Evolutionary conservation across 179 eudicot species (phyloP), one percentile per base, ranked within the genome.

Genomic region (Heliamphora pulchella): DNA sequence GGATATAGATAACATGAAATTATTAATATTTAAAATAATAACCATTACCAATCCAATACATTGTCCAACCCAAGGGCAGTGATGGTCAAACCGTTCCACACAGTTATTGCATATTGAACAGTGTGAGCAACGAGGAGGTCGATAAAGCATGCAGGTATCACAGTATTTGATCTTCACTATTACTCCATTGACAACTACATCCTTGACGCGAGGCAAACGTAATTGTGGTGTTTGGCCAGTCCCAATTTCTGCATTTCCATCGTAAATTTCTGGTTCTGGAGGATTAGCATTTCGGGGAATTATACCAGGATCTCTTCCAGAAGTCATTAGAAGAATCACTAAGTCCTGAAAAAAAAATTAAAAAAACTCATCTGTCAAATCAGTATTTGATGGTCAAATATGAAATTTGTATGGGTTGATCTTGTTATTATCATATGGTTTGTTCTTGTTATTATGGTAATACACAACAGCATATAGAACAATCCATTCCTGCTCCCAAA

Each of bases 31-130:
- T 31, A 77, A 46, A 44, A 47, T 17, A 61, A 17, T 2, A 76
- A 57, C 4, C 66, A 22, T 80, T 78, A 91, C 92, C 88, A 70
- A 43, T 83, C 92, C 94, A 74, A 89, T 87, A 69, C 94, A 91
- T 57, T 91, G 94, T 5, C 94, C 92, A 47, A 89, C 89, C 92
- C 92, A 91, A 20, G 94, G 94, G 80, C 94, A 89, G 74, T 91
- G 94, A 83, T 91, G 92, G 78, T 91, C 92, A 83, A 89, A 89
- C 47, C 90, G 71, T 59, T 91, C 87, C 2, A 91, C 89, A 73
- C 92, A 91, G 70, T 91, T 91, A 71, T 91, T 87, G 83, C 94
- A 89, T 44, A 89, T 87, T 58, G 94, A 91, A 80, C 94, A 91
- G 68, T 88, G 92, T 8, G 94, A 91, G 74, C 91, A 87, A 48